Conservation (phyloP, 2,329 filamentous ascomycete species). For the Diaporthe humulicola region DNA sequence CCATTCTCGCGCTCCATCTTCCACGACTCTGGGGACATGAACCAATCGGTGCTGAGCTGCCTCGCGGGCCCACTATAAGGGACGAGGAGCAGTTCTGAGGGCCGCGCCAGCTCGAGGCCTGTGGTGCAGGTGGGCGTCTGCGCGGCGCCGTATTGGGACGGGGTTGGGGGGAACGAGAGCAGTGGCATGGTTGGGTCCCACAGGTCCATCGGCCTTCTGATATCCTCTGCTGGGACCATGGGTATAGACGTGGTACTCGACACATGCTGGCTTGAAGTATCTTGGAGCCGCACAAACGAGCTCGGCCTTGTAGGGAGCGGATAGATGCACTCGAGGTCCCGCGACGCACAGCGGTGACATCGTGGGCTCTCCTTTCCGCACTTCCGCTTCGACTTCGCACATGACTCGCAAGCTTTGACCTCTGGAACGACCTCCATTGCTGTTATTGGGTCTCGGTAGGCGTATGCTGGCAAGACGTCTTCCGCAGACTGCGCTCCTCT, state of each 20-base stretch:
- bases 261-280: background rate
- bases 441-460: background rate
- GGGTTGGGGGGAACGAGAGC: background rate
- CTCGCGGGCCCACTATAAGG: background rate
- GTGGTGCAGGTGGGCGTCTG: background rate
- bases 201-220: background rate
- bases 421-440: conserved; percentile 30
- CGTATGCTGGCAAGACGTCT: background rate
- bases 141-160: background rate
- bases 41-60: conserved; percentile 32
- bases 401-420: conserved; percentile 34
- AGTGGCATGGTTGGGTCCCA: conserved; percentile 16
- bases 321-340: conserved; percentile 35
- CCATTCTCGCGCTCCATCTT: background rate
- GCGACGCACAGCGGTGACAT: conserved; percentile 31
- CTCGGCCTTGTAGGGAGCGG: conserved; percentile 26
- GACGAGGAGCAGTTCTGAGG: background rate
- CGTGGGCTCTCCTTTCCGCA: conserved; percentile 33
- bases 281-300: conserved; percentile 23
- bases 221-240: background rate
- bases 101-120: conserved; percentile 1
- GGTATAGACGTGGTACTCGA: background rate
- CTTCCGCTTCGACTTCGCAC: conserved; percentile 33
- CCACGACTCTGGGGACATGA: conserved; percentile 32
- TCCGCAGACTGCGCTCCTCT: no score